phyloP scores from a whole-genome alignment of 73 alveolate genomes.

The Durusdinium trenchii region DNA sequence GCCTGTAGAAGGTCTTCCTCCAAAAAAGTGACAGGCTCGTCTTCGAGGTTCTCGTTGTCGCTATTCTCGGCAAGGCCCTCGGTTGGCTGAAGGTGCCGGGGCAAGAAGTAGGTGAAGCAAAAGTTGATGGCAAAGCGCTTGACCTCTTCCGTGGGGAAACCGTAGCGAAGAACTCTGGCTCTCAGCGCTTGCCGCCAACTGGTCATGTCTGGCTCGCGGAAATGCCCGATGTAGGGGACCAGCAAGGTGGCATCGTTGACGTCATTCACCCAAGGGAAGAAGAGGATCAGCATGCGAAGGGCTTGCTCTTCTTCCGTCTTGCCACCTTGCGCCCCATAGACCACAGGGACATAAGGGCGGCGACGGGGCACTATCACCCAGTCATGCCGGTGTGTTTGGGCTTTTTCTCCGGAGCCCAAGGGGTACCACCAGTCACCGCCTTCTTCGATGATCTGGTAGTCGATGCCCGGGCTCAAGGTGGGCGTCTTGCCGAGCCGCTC shows the following conservation, averaged over 20 bases:
- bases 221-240: slow-evolving; percentile 39
- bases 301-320: background rate
- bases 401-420: background rate
- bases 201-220: slow-evolving; percentile 23
- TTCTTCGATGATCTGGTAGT: background rate
- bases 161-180: background rate
- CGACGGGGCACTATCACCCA: slow-evolving; percentile 1
- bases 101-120: slow-evolving; percentile 12
- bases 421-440: slow-evolving; percentile 6
- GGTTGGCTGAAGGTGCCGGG: background rate
- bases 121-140: background rate
- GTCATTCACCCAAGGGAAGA: background rate
- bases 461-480: background rate
- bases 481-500: no score
- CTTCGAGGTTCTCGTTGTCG: slow-evolving; percentile 20
- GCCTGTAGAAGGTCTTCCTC: background rate
- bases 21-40: background rate
- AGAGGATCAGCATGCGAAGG: background rate
- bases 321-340: slow-evolving; percentile 16
- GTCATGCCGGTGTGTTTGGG: slow-evolving; percentile 10
- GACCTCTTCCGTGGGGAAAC: slow-evolving; percentile 27
- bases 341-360: slow-evolving; percentile 32
- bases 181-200: slow-evolving; percentile 28
- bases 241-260: background rate
- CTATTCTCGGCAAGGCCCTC: background rate